phyloP scores from a whole-genome alignment of 345 rosid species.

The Turnera subulata region DNA sequence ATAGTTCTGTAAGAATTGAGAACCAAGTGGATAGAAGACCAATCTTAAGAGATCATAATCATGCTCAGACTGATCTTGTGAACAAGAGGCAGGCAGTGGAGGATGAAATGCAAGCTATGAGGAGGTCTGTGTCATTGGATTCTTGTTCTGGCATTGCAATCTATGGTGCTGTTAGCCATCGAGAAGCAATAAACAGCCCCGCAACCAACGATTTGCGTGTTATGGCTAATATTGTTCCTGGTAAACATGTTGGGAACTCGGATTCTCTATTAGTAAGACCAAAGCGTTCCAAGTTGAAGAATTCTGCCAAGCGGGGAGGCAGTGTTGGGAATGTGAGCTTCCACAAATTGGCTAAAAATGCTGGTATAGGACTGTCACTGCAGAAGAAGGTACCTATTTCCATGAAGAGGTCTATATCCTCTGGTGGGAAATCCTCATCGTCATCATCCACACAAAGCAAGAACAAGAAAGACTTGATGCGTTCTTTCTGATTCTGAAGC shows the following conservation, averaged over 20 bases:
- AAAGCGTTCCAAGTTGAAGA: slow-evolving; percentile 21
- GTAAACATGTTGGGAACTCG: slow-evolving; percentile 7
- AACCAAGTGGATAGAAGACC: slow-evolving; percentile 2
- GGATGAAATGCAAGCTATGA: slow-evolving; percentile 25
- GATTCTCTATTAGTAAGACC: slow-evolving; percentile 1
- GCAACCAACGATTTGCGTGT: not conserved
- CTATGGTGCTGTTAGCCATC: too few relatives aligned
- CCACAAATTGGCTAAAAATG: slow-evolving; percentile 27
- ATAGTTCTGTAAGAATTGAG: slow-evolving; percentile 1
- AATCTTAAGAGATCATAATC: slow-evolving; percentile 11
- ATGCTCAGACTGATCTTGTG: slow-evolving; percentile 22
- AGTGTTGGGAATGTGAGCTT: slow-evolving; percentile 27
- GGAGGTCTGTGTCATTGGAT: slow-evolving; percentile 60
- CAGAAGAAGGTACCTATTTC: slow-evolving; percentile 35
- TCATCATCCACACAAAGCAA: slow-evolving; percentile 27
- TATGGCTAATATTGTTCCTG: slow-evolving; percentile 8
- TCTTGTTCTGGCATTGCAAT: slow-evolving; percentile 26
- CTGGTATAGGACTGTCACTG: slow-evolving; percentile 33
- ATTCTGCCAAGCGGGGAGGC: slow-evolving; percentile 6
- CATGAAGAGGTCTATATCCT: slow-evolving; percentile 39
- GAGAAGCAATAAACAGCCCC: too few relatives aligned
- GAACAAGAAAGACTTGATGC: slow-evolving; percentile 20
- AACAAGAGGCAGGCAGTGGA: slow-evolving; percentile 6
- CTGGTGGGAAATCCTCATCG: slow-evolving; percentile 27
- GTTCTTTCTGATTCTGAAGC: slow-evolving; percentile 15